A percentile compares a stretch with the other conserved stretches of the same genome.
These are phyloP conservation scores for Malus hybrid DNA, from an alignment of 331 rosid genomes.

Conservation along the genomic window DNA sequence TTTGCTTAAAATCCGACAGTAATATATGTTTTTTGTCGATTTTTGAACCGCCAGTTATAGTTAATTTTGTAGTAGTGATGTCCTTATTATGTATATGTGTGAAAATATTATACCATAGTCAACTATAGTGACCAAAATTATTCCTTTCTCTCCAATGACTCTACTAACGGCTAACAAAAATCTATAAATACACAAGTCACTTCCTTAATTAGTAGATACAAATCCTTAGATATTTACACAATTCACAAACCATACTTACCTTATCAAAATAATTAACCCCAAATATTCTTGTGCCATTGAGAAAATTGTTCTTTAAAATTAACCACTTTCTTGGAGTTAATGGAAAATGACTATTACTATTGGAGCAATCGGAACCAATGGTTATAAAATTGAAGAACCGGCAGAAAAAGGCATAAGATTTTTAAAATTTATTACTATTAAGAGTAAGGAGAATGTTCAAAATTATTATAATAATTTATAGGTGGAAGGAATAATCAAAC, in stretches of 20 bases:
- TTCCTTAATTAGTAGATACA: not conserved
- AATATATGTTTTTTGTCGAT: too few species aligned
- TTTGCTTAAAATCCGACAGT: too few species aligned
- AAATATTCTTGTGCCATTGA: not conserved
- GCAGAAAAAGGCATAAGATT: not conserved
- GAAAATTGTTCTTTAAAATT: not conserved
- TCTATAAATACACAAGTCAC: too few species aligned
- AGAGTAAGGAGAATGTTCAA: too few species aligned
- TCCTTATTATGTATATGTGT: not conserved
- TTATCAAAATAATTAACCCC: too few species aligned
- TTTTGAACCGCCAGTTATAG: too few species aligned
- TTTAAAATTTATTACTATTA: too few species aligned
- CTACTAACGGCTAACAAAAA: not conserved
- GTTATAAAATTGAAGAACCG: not conserved
- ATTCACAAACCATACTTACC: not conserved
- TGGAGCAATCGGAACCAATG: constrained; percentile 15
- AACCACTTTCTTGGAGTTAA: not conserved
- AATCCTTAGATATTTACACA: not conserved
- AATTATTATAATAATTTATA: too few species aligned
- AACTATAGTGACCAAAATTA: not conserved
- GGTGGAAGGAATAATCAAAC: not conserved
- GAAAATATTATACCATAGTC: not conserved
- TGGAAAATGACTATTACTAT: not conserved
- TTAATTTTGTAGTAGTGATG: too few species aligned
- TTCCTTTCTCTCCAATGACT: not conserved